Base-by-base conservation (phyloP, 345 rosid genomes). In the Camelina sativa region DNA sequence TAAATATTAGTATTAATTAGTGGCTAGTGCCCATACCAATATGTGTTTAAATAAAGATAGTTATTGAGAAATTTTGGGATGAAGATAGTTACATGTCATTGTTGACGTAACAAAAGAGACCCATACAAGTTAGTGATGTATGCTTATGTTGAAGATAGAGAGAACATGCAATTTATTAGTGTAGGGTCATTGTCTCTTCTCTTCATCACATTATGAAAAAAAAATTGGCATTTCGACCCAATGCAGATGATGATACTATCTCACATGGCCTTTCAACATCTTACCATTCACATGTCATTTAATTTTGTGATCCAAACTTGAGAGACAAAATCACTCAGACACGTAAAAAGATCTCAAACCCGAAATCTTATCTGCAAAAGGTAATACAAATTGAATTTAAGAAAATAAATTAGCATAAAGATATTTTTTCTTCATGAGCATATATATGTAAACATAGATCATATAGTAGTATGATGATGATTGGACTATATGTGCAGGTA, bases 121-220 rank as follows among this genome's bases (percentile, higher is more conserved):
- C 79, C 64, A 75, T 55, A 54, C 53, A 76, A 48, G 40, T 20
- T 6, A 62, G 9, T 43, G 70, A 65, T 55, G 59, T 62, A 46
- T 15, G 13, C 12, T 62, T 34, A 54, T 54, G 65, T 37, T 47
- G 65, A 54, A 62, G 60, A 62, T 76, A 69, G 47, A 62, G 40
- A 76, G 65, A 47, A 38, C 71, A 76, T 46, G 66, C 60, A 35
- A 69, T 52, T 60, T 44, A 68, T 20, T 35, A 55, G 16, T 10
- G 79, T 76, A 76, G 80, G 80, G 80, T 76, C 80, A 63, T 63
- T 76, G 66, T 76, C 75, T 76, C 70, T 54, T 69, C 20, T 12
- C 11, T 53, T 76, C 64, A 62, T 53, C 69, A 54, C 74, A 52
- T 68, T 7, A 62, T 40, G 40, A 41, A 12, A 32, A 2, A 10